phyloP scores from a whole-genome alignment of 257 asterid species.

The Solanum infundibuliforme region DNA sequence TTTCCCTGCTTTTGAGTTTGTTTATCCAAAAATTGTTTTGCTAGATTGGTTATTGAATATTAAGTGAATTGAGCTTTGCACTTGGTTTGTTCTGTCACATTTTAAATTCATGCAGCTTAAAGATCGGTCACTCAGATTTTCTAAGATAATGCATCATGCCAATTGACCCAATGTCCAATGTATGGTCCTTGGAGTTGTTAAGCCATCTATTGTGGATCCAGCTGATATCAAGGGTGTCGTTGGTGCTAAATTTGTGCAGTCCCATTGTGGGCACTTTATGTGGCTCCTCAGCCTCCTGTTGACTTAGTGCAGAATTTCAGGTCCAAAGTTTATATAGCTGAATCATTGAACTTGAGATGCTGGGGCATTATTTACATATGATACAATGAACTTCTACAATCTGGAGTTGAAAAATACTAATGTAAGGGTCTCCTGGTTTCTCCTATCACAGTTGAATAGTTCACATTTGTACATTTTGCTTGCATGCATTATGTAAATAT shows the following conservation, averaged over 20 bases:
- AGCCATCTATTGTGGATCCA: constrained; percentile 49
- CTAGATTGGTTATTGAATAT: background rate
- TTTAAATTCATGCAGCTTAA: constrained; percentile 61
- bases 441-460: background rate
- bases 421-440: constrained; percentile 30
- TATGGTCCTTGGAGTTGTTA: constrained; percentile 81
- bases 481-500: background rate
- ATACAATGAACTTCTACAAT: constrained; percentile 63
- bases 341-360: constrained; percentile 75
- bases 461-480: background rate
- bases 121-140: constrained; percentile 42
- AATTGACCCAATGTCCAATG: constrained; percentile 61
- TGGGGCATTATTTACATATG: constrained; percentile 54
- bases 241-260: constrained; percentile 17
- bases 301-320: constrained; percentile 63
- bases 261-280: constrained; percentile 48
- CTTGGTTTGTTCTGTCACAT: constrained; percentile 19
- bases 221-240: constrained; percentile 3
- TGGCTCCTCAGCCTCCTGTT: constrained; percentile 45
- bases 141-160: constrained; percentile 67
- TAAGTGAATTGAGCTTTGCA: background rate
- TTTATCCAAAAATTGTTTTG: background rate
- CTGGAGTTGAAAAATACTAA: constrained; percentile 70
- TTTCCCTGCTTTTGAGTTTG: background rate
- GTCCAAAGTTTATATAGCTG: constrained; percentile 68